A percentile compares a stretch with the other conserved stretches of the same genome.
Conservation (phyloP, 306 rosid genomes). For the Cicer arietinum region DNA sequence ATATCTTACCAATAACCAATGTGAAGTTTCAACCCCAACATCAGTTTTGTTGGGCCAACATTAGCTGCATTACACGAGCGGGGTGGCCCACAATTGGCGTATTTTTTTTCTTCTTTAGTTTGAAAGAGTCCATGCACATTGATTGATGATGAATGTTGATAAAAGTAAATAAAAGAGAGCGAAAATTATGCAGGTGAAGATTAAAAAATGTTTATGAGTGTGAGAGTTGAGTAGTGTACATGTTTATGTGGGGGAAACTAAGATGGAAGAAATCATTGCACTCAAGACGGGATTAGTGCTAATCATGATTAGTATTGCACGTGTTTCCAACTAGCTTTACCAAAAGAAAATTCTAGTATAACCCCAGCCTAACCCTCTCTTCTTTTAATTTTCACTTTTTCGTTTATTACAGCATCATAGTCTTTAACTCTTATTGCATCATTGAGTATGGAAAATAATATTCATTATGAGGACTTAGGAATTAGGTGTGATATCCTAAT, state of each 20-base stretch:
- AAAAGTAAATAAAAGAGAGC: conserved; percentile 7
- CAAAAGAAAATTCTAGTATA: conserved; percentile 37
- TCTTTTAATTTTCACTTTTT: conserved; percentile 38
- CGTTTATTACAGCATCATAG: neutral
- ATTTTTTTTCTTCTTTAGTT: conserved; percentile 19
- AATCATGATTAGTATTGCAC: conserved; percentile 89
- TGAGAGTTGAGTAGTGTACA: conserved; percentile 34
- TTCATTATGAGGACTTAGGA: conserved; percentile 15
- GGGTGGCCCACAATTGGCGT: conserved; percentile 61
- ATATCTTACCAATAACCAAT: conserved; percentile 43
- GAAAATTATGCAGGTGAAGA: neutral
- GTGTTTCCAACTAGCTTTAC: conserved; percentile 83
- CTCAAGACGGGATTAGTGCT: conserved; percentile 68
- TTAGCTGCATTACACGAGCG: conserved; percentile 83
- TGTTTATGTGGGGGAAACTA: conserved; percentile 53
- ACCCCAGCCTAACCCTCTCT: conserved; percentile 20
- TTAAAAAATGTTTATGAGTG: conserved; percentile 39
- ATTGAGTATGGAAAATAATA: conserved; percentile 5
- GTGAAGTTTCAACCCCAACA: conserved; percentile 49
- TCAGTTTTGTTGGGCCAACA: conserved; percentile 55
- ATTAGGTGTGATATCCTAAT: conserved; percentile 40
- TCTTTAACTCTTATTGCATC: neutral
- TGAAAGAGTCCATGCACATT: conserved; percentile 48
- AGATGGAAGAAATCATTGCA: conserved; percentile 76
- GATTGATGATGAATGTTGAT: conserved; percentile 44